These are phyloP conservation scores for Endoconidiophora polonica DNA, from an alignment of 2,329 filamentous ascomycete species.

Conservation along the genomic window DNA sequence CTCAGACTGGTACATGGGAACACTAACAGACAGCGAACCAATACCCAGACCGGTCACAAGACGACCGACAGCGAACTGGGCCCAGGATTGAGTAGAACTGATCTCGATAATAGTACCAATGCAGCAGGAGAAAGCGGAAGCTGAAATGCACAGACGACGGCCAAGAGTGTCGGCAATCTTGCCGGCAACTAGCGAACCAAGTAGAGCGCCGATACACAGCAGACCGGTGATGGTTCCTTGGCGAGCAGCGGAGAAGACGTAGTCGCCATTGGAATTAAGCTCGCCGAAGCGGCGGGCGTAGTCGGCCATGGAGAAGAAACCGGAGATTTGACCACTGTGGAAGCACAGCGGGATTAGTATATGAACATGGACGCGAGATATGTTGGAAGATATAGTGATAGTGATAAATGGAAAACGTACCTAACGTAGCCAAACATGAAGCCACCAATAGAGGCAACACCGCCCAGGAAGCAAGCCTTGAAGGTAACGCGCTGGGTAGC, in stretches of 20 bases:
- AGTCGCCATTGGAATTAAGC: slow-evolving; percentile 20
- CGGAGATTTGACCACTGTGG: slow-evolving; percentile 39
- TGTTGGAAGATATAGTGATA: background rate
- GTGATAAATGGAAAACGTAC: slow-evolving; percentile 20
- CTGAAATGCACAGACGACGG: slow-evolving; percentile 44
- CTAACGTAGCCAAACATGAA: slow-evolving; percentile 42
- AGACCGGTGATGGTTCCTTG: slow-evolving; percentile 48
- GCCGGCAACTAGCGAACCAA: slow-evolving; percentile 41
- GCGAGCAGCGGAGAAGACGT: slow-evolving; percentile 38
- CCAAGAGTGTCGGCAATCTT: slow-evolving; percentile 45
- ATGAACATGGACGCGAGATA: background rate
- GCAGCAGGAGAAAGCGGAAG: slow-evolving; percentile 44
- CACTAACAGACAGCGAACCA: slow-evolving; percentile 44
- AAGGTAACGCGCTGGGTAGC: slow-evolving; percentile 22
- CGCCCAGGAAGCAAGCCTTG: slow-evolving; percentile 30
- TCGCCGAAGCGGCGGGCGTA: slow-evolving; percentile 38
- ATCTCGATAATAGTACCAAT: slow-evolving; percentile 49
- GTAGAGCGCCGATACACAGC: slow-evolving; percentile 41
- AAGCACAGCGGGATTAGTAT: slow-evolving; percentile 9
- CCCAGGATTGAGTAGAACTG: slow-evolving; percentile 38
- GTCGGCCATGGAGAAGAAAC: slow-evolving; percentile 44
- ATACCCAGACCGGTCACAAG: slow-evolving; percentile 51
- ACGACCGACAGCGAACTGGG: slow-evolving; percentile 47
- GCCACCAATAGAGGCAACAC: slow-evolving; percentile 36
- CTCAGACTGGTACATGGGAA: slow-evolving; percentile 54